Conservation (phyloP, 129 eudicot genomes). For the Tanacetum coccineum region DNA sequence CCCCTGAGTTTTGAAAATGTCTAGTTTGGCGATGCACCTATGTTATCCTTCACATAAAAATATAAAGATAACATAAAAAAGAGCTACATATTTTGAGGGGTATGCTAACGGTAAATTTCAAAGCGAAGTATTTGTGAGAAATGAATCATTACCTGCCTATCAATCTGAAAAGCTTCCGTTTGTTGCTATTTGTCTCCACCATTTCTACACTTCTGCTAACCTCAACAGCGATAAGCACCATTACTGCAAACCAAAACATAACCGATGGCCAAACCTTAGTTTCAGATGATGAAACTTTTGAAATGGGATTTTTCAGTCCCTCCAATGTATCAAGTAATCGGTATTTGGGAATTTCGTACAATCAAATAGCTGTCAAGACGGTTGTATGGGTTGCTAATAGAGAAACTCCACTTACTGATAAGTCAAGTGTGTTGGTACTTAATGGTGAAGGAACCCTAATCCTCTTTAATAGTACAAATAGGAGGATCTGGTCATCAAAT, state of each 20-base stretch:
- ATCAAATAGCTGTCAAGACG: conserved; percentile 26
- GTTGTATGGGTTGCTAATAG: conserved; percentile 70
- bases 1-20: not conserved
- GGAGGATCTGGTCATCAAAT: conserved; percentile 48
- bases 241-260: conserved; percentile 30
- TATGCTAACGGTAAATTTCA: no score
- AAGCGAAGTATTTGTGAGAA: no score
- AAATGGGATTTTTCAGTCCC: conserved; percentile 55
- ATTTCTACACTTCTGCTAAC: not conserved
- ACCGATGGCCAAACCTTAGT: conserved; percentile 32
- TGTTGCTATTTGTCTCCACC: conserved; percentile 21
- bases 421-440: conserved; percentile 30
- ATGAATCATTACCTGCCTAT: not conserved
- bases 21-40: no score
- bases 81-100: no score
- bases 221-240: conserved; percentile 28
- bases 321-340: conserved; percentile 22
- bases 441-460: conserved; percentile 30
- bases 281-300: conserved; percentile 40
- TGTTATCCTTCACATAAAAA: no score
- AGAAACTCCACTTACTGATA: conserved; percentile 35
- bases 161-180: conserved; percentile 1
- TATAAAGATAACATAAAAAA: no score
- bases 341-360: conserved; percentile 62
- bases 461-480: conserved; percentile 27